phyloP scores from a whole-genome alignment of 2,329 filamentous ascomycete species.

The Cryphonectria japonica region DNA sequence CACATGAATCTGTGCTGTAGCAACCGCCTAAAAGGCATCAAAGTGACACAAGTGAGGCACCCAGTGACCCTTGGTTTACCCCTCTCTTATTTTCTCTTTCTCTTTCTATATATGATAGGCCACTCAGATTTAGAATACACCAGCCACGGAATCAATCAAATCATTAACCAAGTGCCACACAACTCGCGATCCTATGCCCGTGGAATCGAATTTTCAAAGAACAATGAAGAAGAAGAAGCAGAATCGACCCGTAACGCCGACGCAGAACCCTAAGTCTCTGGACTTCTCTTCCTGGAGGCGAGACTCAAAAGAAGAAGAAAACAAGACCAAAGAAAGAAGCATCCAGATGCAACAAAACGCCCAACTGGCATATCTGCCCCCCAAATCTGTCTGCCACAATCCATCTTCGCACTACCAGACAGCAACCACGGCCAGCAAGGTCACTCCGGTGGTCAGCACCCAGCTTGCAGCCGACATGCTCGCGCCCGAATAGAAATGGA shows the following conservation, averaged over 20 bases:
- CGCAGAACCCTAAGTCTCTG: neutral
- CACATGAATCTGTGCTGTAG: neutral
- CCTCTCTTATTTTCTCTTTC: neutral
- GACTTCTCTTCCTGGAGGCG: neutral
- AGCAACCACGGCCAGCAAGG: slow-evolving; percentile 13
- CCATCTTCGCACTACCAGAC: slow-evolving; percentile 13
- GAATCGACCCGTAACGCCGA: slow-evolving; percentile 1
- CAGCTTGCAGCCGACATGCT: slow-evolving; percentile 32
- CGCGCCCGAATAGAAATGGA: slow-evolving; percentile 50
- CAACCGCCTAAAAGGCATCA: neutral
- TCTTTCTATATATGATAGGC: neutral
- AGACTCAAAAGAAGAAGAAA: neutral
- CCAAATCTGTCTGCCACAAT: neutral
- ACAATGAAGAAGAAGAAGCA: neutral
- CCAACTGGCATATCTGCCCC: neutral
- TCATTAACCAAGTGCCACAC: neutral
- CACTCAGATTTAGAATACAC: neutral
- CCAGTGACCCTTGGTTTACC: neutral
- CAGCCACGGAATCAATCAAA: neutral
- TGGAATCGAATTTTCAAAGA: neutral
- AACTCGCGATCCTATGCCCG: neutral
- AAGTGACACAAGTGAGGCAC: neutral
- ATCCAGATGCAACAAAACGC: neutral
- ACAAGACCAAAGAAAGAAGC: neutral
- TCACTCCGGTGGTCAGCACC: slow-evolving; percentile 29